Evolutionary conservation across 2,329 filamentous ascomycete species (phyloP).

Genomic region (Scedosporium boydii): DNA sequence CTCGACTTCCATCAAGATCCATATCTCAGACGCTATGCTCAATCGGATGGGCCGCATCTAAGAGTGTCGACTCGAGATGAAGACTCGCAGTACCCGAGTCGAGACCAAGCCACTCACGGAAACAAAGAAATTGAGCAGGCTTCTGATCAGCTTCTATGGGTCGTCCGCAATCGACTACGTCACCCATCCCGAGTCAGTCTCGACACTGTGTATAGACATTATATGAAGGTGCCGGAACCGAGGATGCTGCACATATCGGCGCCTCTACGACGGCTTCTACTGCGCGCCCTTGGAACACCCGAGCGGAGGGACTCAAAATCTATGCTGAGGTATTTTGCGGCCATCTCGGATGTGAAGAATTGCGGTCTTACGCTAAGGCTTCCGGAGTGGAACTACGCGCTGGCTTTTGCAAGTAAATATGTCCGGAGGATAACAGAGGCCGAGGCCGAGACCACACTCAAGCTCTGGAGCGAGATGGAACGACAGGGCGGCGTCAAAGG

Average conservation of each 20-base stretch:
- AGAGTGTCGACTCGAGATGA: slow-evolving; percentile 39
- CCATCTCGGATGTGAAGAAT: slow-evolving; percentile 74
- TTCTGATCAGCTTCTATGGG: slow-evolving; percentile 29
- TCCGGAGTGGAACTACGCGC: slow-evolving; percentile 74
- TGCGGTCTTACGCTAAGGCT: slow-evolving; percentile 58
- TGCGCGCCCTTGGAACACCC: slow-evolving; percentile 59
- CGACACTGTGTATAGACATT: slow-evolving; percentile 37
- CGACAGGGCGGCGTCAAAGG: slow-evolving; percentile 52
- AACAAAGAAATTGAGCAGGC: slow-evolving; percentile 24
- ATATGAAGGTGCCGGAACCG: slow-evolving; percentile 39
- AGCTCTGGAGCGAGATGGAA: slow-evolving; percentile 88
- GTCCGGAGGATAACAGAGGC: slow-evolving; percentile 49
- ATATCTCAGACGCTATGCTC: slow-evolving; percentile 43
- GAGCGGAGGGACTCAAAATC: slow-evolving; percentile 44
- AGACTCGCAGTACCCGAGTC: slow-evolving; percentile 36
- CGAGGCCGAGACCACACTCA: slow-evolving; percentile 52
- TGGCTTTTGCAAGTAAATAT: slow-evolving; percentile 69
- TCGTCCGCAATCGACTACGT: slow-evolving; percentile 30
- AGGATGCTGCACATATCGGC: slow-evolving; percentile 40
- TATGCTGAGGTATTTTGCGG: slow-evolving; percentile 74
- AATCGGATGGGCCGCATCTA: slow-evolving; percentile 36
- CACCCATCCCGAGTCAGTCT: slow-evolving; percentile 30
- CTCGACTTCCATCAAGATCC: slow-evolving; percentile 42
- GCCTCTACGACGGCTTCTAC: slow-evolving; percentile 49
- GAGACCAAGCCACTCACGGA: slow-evolving; percentile 26